Conservation (phyloP, 2,329 filamentous ascomycete genomes). For the Claviceps sorghi region DNA sequence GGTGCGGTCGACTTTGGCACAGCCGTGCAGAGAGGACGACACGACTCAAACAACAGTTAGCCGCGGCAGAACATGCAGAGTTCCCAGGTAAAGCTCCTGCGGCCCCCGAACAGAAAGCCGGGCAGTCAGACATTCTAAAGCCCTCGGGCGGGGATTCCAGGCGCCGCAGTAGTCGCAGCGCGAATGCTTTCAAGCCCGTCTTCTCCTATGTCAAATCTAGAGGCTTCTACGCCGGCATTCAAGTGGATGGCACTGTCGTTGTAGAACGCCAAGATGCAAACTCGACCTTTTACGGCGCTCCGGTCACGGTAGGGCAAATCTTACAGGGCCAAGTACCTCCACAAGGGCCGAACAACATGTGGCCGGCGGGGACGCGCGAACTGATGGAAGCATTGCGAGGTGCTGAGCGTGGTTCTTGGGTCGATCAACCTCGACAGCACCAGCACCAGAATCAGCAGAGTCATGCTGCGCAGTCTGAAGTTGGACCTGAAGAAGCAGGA, state of each 20-base stretch:
- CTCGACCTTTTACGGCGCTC: conserved; percentile 66
- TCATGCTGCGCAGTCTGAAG: not conserved
- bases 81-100: not conserved
- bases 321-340: conserved; percentile 26
- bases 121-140: conserved; percentile 13
- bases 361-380: conserved; percentile 18
- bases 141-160: conserved; percentile 11
- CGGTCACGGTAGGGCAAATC: conserved; percentile 31
- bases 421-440: not conserved
- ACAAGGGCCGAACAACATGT: conserved; percentile 14
- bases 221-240: conserved; percentile 75
- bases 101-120: not conserved
- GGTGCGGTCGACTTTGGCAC: conserved; percentile 50
- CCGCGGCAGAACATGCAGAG: not conserved
- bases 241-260: conserved; percentile 75
- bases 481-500: no score
- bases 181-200: conserved; percentile 25
- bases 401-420: conserved; percentile 17
- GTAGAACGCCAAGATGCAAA: conserved; percentile 83
- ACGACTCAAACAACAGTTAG: not conserved
- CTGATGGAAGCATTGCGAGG: conserved; percentile 18
- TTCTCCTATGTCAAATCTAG: conserved; percentile 71
- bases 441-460: not conserved
- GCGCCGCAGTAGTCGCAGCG: conserved; percentile 17
- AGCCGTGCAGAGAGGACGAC: conserved; percentile 10